Evolutionary conservation across 768 basidiomycete genomes (phyloP), one percentile per base, ranked within the genome.

Genomic region (Trametes elegans): DNA sequence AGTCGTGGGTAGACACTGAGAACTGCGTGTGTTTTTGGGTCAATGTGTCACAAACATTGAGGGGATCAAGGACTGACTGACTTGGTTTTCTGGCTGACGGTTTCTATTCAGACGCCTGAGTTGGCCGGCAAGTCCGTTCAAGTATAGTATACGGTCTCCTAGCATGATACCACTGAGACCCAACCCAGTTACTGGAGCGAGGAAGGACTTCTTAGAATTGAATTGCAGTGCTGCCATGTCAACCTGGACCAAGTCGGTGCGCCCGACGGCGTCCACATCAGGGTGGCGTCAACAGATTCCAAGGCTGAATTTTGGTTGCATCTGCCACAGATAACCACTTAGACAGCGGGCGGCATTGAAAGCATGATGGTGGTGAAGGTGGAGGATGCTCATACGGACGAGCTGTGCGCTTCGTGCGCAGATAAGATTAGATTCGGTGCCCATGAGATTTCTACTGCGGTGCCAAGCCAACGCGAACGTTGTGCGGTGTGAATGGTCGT

Each of bases 141-240:
- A n/a, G n/a, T 35, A 35, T n/a, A 4, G 34, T n/a, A 19, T 19
- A 19, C n/a, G 38, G n/a, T n/a, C n/a, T n/a, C n/a, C n/a, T n/a
- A n/a, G n/a, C n/a, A n/a, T n/a, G n/a, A n/a, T n/a, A n/a, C n/a
- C 38, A 5, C 38, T 19, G 38, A 6, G 38, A 7, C 6, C 38
- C 18, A n/a, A 19, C n/a, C 5, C 14, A 14, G 16, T 10, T 27
- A 13, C 27, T 43, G 41, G 41, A 27, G 28, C 27, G 13, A 19
- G 8, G 38, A 18, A 19, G 5, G 18, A 39, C 38, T 4, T 11
- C 38, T 18, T 39, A 14, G 26, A 11, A 11, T 21, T 46, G 44
- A 39, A 45, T 27, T 32, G 40, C n/a, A 21, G 19, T 24, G 43
- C 53, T 54, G 53, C 53, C 53, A 54, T 54, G 53, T 54, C 53